A percentile compares a stretch with the other conserved stretches of the same genome.
These are phyloP conservation scores for Tilletia horrida DNA, from an alignment of 1,284 basidiomycete species.

Conservation along the genomic window DNA sequence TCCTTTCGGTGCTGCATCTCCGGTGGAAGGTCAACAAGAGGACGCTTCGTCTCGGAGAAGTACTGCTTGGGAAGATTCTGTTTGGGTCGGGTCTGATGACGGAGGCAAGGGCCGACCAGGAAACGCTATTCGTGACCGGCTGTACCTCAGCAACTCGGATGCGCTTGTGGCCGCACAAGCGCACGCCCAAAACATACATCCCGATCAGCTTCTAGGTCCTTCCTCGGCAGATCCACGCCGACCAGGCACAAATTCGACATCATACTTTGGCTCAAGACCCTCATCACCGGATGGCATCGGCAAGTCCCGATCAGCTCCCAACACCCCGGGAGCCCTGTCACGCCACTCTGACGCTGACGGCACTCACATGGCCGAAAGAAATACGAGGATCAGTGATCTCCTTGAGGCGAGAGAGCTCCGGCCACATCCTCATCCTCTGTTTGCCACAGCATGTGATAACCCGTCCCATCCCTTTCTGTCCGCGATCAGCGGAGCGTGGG, in stretches of 20 bases:
- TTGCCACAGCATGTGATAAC: constrained; percentile 11
- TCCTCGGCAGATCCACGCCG: neutral
- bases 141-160: neutral
- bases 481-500: constrained; percentile 11
- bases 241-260: neutral
- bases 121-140: neutral
- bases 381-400: no score
- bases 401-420: neutral
- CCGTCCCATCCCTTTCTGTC: neutral
- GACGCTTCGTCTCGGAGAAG: neutral
- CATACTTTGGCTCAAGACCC: constrained; percentile 3
- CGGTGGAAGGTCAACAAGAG: neutral
- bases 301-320: neutral
- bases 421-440: constrained; percentile 11
- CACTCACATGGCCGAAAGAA: neutral
- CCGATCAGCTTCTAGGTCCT: no score
- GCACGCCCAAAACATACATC: neutral
- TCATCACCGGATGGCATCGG: neutral
- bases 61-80: neutral
- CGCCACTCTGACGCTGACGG: neutral
- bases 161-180: neutral
- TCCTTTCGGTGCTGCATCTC: neutral
- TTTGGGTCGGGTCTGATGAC: neutral
- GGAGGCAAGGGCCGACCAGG: constrained; percentile 11
- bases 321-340: neutral